phyloP scores from a whole-genome alignment of 2,329 filamentous ascomycete genomes.

The Pseudomassariella vexata region DNA sequence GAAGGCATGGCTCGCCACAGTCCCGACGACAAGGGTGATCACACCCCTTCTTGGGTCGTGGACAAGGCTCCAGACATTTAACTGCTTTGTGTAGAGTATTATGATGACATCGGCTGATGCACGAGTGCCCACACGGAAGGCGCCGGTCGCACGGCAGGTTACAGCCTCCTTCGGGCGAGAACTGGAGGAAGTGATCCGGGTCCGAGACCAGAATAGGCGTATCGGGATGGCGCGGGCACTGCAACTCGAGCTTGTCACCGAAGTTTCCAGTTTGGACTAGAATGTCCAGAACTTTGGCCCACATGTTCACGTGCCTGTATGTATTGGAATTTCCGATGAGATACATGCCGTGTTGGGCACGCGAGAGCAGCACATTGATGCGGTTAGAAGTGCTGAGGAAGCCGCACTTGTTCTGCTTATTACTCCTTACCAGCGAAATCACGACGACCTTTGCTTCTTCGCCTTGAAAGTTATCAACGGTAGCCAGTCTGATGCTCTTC shows the following conservation, averaged over 20 bases:
- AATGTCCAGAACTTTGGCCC: constrained; percentile 51
- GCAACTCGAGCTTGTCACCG: constrained; percentile 44
- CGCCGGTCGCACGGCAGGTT: constrained; percentile 40
- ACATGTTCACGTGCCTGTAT: constrained; percentile 54
- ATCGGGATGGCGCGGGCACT: constrained; percentile 56
- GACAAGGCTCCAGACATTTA: constrained; percentile 38
- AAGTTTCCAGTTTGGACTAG: constrained; percentile 40
- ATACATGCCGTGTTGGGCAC: constrained; percentile 66
- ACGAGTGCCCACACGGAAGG: constrained; percentile 43
- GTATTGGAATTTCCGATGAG: constrained; percentile 63
- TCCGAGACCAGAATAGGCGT: constrained; percentile 40
- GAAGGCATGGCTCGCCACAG: constrained; percentile 38
- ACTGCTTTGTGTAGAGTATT: constrained; percentile 39
- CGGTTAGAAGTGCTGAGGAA: constrained; percentile 63
- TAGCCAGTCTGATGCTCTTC: constrained; percentile 50
- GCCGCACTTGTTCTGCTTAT: constrained; percentile 49
- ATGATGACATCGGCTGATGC: constrained; percentile 40
- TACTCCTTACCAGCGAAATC: constrained; percentile 66
- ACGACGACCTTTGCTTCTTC: constrained; percentile 69
- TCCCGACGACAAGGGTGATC: constrained; percentile 34
- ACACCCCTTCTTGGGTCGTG: constrained; percentile 33
- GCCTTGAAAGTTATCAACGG: constrained; percentile 72
- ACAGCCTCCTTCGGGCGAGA: constrained; percentile 61
- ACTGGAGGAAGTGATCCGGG: constrained; percentile 50
- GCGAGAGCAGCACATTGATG: constrained; percentile 63